Evolutionary conservation across 495 filamentous ascomycete species (phyloP).

Genomic region (Xylaria telfairii): DNA sequence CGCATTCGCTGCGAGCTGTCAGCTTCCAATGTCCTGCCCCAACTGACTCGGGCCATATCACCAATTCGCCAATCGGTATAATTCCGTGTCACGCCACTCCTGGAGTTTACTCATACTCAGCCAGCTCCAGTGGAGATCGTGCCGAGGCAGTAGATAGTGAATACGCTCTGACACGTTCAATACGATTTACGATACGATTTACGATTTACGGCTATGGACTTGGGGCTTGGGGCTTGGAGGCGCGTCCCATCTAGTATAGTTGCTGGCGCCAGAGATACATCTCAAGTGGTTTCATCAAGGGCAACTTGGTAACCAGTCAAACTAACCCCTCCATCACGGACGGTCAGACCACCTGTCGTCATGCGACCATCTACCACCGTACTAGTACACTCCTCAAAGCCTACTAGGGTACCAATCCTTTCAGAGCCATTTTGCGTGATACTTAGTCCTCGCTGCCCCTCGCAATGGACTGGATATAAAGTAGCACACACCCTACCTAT

Average conservation of each 20-base stretch:
- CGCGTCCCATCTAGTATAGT: too few relatives aligned
- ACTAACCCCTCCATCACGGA: background rate
- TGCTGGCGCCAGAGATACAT: background rate
- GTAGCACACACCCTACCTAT: background rate
- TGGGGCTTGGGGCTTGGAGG: background rate
- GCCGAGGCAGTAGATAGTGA: background rate
- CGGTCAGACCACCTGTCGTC: slow-evolving; percentile 3
- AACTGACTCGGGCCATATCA: background rate
- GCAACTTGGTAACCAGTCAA: background rate
- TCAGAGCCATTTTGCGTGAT: slow-evolving; percentile 9
- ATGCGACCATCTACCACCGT: background rate
- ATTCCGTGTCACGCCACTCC: slow-evolving; percentile 6
- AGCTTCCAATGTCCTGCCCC: slow-evolving; percentile 14
- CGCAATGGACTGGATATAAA: background rate
- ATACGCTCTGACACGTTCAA: background rate
- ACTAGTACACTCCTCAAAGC: background rate
- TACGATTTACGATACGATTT: too few relatives aligned
- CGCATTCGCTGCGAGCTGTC: slow-evolving; percentile 13
- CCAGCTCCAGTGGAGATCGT: background rate
- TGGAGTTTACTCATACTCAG: background rate
- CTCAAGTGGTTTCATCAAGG: background rate
- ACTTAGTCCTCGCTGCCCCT: background rate
- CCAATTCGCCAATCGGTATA: slow-evolving; percentile 25
- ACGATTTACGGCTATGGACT: background rate
- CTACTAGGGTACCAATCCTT: background rate